These are phyloP conservation scores for Blastomyces percursus DNA, from an alignment of 2,329 filamentous ascomycete genomes.

Conservation along the genomic window DNA sequence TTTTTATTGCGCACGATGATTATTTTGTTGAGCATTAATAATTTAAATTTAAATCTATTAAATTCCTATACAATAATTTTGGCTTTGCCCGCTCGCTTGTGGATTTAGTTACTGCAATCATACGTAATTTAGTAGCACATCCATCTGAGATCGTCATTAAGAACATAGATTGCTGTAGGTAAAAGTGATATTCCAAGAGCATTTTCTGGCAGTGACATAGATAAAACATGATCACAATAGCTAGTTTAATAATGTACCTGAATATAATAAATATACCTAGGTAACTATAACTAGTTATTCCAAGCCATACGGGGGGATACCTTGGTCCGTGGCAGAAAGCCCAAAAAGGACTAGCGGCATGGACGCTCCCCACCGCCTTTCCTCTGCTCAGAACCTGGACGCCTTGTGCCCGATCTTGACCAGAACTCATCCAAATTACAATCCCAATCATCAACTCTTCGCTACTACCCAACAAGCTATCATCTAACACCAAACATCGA, in stretches of 20 bases:
- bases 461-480: background rate
- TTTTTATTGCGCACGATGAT: too few species aligned
- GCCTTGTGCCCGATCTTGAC: background rate
- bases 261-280: background rate
- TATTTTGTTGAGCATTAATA: too few species aligned
- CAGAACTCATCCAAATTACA: constrained; percentile 16
- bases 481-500: background rate
- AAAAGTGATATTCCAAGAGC: background rate
- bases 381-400: constrained; percentile 5
- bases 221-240: background rate
- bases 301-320: background rate
- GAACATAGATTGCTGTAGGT: background rate
- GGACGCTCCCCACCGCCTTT: background rate
- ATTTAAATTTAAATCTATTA: too few species aligned
- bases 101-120: too few species aligned
- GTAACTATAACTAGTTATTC: background rate
- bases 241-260: background rate
- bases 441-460: background rate
- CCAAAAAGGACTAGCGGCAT: constrained; percentile 1
- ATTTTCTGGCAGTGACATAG: background rate
- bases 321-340: background rate
- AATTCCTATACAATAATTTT: too few species aligned
- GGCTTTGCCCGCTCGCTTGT: too few species aligned
- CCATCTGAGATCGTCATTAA: too few species aligned
- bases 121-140: too few species aligned